Conservation (phyloP, 225 moss, liverwort and hornwort species). For the Asterella californica region DNA sequence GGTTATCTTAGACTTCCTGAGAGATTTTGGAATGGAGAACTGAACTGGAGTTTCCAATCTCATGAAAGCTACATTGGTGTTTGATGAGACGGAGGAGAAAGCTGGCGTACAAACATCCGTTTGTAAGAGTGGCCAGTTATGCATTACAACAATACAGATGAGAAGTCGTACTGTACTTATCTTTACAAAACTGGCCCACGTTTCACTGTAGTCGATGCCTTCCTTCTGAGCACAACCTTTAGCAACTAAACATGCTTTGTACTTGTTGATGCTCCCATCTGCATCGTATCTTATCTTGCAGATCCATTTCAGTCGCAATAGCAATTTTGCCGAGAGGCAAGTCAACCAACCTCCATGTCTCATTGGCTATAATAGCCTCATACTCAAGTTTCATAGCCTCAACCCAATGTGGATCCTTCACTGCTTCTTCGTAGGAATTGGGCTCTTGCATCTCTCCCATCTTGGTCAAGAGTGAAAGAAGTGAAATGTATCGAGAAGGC, state of each 20-base stretch:
- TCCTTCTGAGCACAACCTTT: background rate
- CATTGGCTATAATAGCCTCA: background rate
- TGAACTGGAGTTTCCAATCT: background rate
- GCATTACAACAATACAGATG: background rate
- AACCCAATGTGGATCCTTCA: background rate
- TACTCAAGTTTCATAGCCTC: background rate
- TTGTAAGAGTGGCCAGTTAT: background rate
- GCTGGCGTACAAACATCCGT: background rate
- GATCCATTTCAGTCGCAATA: background rate
- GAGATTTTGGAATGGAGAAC: background rate
- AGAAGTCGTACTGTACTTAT: background rate
- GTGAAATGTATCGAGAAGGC: no score
- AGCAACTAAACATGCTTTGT: slow-evolving; percentile 1
- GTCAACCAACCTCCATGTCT: background rate
- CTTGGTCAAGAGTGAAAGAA: no score
- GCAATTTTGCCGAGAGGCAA: background rate
- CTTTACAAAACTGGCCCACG: background rate
- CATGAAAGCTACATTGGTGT: background rate
- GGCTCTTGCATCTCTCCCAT: no score
- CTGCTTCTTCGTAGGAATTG: background rate
- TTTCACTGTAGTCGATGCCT: background rate
- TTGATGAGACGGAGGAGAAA: background rate
- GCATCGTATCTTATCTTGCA: background rate
- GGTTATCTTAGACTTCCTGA: background rate
- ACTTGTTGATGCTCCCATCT: background rate